Conservation (phyloP, 1,139 yeast species). For the Neolecta irregularis region DNA sequence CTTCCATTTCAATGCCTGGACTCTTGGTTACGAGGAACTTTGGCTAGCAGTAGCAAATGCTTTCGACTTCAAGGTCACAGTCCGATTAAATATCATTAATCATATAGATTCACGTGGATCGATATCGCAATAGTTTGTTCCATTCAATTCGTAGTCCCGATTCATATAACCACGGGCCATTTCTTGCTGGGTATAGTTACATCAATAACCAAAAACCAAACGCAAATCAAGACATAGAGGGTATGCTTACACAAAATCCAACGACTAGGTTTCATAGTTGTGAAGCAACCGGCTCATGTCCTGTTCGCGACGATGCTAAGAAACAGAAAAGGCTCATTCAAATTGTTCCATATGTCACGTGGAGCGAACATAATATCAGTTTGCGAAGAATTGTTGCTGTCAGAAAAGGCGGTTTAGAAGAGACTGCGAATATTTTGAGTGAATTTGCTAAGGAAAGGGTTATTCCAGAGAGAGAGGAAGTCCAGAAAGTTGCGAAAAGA, state of each 20-base stretch:
- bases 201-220: too few relatives aligned
- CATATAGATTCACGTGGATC: slow-evolving; percentile 25
- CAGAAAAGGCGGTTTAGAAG: too few relatives aligned
- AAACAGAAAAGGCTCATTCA: too few relatives aligned
- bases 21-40: slow-evolving; percentile 43
- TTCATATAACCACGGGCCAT: slow-evolving; percentile 5
- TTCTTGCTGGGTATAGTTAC: background rate
- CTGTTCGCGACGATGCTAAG: too few relatives aligned
- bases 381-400: too few relatives aligned
- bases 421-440: too few relatives aligned
- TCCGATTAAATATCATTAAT: background rate
- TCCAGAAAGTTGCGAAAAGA: too few relatives aligned
- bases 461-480: too few relatives aligned
- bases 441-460: too few relatives aligned
- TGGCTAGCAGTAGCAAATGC: slow-evolving; percentile 31
- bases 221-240: slow-evolving; percentile 9
- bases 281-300: slow-evolving; percentile 13
- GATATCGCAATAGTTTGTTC: slow-evolving; percentile 20
- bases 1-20: slow-evolving; percentile 31
- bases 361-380: too few relatives aligned
- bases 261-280: slow-evolving; percentile 23
- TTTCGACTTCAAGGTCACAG: slow-evolving; percentile 21
- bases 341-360: too few relatives aligned
- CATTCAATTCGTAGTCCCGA: slow-evolving; percentile 15
- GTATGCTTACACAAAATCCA: slow-evolving; percentile 18